Percentiles rank a stretch among this genome's conserved stretches.
These are phyloP conservation scores for Hypoxylon sp. DNA, from an alignment of 2,329 filamentous ascomycete genomes.

Conservation along the genomic window DNA sequence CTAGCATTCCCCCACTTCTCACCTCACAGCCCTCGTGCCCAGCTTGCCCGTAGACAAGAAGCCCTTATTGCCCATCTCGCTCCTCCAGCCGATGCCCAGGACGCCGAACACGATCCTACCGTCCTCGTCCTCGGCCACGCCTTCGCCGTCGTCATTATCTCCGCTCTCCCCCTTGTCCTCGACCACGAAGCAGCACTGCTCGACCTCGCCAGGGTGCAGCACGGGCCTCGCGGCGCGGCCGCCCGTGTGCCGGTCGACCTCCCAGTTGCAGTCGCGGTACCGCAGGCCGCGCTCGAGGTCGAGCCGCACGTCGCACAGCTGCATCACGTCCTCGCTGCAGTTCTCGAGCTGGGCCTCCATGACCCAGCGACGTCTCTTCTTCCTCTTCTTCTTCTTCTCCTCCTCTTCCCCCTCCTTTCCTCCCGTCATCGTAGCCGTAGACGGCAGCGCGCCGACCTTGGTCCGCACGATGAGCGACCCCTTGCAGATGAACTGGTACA, in stretches of 20 bases:
- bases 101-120: slow-evolving; percentile 76
- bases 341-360: slow-evolving; percentile 97
- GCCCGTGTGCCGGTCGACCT: too few relatives aligned
- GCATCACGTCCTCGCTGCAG: slow-evolving; percentile 82
- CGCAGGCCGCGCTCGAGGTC: slow-evolving; percentile 60
- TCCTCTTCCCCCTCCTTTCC: neutral
- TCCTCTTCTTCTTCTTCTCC: neutral
- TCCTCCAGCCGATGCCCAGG: slow-evolving; percentile 86
- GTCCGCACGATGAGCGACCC: slow-evolving; percentile 88
- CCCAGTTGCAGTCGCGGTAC: slow-evolving; percentile 67
- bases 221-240: slow-evolving; percentile 58
- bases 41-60: slow-evolving; percentile 88
- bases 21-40: slow-evolving; percentile 57
- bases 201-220: slow-evolving; percentile 68
- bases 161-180: slow-evolving; percentile 51
- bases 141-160: slow-evolving; percentile 6
- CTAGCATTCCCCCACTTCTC: neutral
- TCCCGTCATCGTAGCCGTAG: slow-evolving; percentile 47
- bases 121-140: slow-evolving; percentile 60
- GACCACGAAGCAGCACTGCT: slow-evolving; percentile 71
- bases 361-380: slow-evolving; percentile 64
- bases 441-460: slow-evolving; percentile 74
- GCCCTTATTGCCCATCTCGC: slow-evolving; percentile 87
- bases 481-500: slow-evolving; percentile 97
- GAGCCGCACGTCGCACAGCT: slow-evolving; percentile 72